These are phyloP conservation scores for Cordyceps fumosorosea DNA, from an alignment of 2,329 filamentous ascomycete genomes.

Conservation along the genomic window DNA sequence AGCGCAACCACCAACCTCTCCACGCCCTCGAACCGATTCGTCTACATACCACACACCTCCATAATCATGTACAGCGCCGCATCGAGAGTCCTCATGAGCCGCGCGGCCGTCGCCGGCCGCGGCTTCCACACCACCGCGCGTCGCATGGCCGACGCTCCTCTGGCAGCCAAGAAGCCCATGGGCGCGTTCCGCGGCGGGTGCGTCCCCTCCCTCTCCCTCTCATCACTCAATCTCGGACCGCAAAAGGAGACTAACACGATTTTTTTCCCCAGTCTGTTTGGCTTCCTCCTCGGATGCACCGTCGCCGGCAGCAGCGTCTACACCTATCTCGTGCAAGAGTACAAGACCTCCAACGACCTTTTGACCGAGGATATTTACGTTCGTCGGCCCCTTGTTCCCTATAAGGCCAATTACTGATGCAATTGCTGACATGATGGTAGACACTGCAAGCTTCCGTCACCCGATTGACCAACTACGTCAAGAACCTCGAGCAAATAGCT, in stretches of 20 bases:
- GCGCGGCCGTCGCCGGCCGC: constrained; percentile 30
- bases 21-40: background rate
- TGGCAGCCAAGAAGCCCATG: constrained; percentile 52
- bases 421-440: constrained; percentile 35
- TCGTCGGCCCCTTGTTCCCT: constrained; percentile 36
- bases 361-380: constrained; percentile 95
- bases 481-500: constrained; percentile 73
- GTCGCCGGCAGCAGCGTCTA: constrained; percentile 77
- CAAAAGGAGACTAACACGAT: background rate
- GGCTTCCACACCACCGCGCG: constrained; percentile 46
- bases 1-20: background rate
- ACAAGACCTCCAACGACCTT: constrained; percentile 87
- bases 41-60: constrained; percentile 7
- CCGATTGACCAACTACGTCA: constrained; percentile 77
- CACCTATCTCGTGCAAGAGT: constrained; percentile 89
- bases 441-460: constrained; percentile 82
- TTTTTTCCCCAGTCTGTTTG: constrained; percentile 60
- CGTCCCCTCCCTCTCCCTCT: constrained; percentile 24
- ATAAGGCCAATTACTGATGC: background rate
- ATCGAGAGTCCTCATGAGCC: constrained; percentile 38
- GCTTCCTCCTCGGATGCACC: constrained; percentile 81
- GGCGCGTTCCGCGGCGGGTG: constrained; percentile 58
- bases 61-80: constrained; percentile 20
- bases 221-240: background rate
- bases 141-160: constrained; percentile 38